Percentiles rank a stretch among this genome's conserved stretches.
Conservation (phyloP, 2,329 filamentous ascomycete species). For the Ceratocystis eucalypticola region DNA sequence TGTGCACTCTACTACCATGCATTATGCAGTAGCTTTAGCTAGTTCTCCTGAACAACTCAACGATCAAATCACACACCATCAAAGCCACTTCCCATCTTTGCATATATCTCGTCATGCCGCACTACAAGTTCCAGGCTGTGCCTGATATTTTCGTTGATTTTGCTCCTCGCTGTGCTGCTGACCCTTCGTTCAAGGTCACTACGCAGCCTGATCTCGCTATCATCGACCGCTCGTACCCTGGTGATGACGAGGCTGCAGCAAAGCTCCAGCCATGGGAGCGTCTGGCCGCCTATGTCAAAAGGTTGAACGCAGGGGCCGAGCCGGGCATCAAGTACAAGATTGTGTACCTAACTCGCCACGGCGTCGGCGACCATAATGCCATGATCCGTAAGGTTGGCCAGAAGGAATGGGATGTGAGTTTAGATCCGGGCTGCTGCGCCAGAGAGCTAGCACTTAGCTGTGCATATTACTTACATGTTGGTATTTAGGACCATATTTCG, state of each 20-base stretch:
- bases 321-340: conserved; percentile 39
- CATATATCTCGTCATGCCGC: conserved; percentile 10
- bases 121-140: conserved; percentile 27
- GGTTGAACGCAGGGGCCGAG: conserved; percentile 32
- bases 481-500: conserved; percentile 27
- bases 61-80: not conserved
- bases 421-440: not conserved
- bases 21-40: not conserved
- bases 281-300: conserved; percentile 34
- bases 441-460: too few relatives aligned
- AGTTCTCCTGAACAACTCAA: not conserved
- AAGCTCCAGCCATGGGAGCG: conserved; percentile 39
- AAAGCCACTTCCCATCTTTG: not conserved
- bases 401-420: conserved; percentile 39
- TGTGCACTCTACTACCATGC: too few relatives aligned
- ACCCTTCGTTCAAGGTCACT: conserved; percentile 24
- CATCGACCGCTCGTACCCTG: conserved; percentile 34
- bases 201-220: conserved; percentile 41
- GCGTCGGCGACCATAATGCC: conserved; percentile 37
- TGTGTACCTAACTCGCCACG: conserved; percentile 42
- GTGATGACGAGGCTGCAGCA: conserved; percentile 16
- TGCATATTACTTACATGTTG: not conserved
- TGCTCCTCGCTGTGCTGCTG: conserved; percentile 23
- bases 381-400: conserved; percentile 44
- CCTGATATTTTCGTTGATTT: conserved; percentile 38